phyloP scores from a whole-genome alignment of 768 basidiomycete genomes.

The Serendipita indica region DNA sequence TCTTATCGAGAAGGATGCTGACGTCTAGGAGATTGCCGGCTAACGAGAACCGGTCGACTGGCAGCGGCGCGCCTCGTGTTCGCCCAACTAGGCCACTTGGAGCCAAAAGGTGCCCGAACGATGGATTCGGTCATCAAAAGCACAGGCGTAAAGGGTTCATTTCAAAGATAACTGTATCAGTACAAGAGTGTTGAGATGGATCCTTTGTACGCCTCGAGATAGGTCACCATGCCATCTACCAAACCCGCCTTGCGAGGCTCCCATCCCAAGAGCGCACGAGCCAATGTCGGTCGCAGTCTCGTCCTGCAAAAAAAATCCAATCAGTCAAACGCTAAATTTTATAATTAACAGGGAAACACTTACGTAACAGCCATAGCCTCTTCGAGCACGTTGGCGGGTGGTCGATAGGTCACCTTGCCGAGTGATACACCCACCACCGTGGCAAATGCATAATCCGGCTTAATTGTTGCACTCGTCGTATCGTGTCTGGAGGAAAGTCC shows the following conservation, averaged over 20 bases:
- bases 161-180: too few species aligned
- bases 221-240: constrained; percentile 30
- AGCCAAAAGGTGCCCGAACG: too few species aligned
- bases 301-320: constrained; percentile 22
- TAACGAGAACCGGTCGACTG: too few species aligned
- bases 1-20: too few species aligned
- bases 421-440: constrained; percentile 23
- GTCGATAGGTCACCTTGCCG: constrained; percentile 2
- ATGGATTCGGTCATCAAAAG: too few species aligned
- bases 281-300: constrained; percentile 27
- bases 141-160: too few species aligned
- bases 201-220: constrained; percentile 20
- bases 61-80: too few species aligned
- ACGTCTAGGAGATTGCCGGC: too few species aligned
- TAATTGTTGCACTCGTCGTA: too few species aligned
- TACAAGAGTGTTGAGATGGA: not conserved
- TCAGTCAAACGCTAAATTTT: constrained; percentile 24
- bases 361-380: constrained; percentile 8
- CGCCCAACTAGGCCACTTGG: too few species aligned
- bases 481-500: too few species aligned
- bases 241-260: constrained; percentile 28
- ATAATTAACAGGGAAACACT: not conserved
- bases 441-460: constrained; percentile 25
- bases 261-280: constrained; percentile 31
- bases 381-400: constrained; percentile 5